Conservation (phyloP, 768 basidiomycete genomes). For the Leucocoprinus sp. region DNA sequence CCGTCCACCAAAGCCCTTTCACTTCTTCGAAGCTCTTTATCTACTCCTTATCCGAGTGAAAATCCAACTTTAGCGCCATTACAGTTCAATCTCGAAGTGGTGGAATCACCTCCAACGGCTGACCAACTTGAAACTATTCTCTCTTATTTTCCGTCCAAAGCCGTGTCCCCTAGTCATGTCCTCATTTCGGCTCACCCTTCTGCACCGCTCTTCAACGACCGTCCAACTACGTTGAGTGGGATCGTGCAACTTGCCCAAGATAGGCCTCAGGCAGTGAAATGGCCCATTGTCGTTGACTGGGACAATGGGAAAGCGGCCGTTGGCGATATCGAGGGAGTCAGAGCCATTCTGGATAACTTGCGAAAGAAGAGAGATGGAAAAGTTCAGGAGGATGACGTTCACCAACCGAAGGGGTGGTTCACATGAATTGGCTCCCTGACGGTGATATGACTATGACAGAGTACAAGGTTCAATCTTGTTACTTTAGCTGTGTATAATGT, state of each 20-base stretch:
- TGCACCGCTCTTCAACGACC: conserved; percentile 29
- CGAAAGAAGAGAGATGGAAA: conserved; percentile 65
- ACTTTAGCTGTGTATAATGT: too few relatives aligned
- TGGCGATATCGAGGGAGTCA: conserved; percentile 66
- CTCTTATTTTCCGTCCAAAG: conserved; percentile 43
- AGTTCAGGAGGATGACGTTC: conserved; percentile 31
- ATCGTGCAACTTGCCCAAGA: conserved; percentile 42
- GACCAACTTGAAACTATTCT: conserved; percentile 66
- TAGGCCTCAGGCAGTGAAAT: conserved; percentile 58
- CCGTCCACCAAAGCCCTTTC: conserved; percentile 55
- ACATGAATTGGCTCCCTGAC: conserved; percentile 24
- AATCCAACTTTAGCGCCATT: conserved; percentile 42
- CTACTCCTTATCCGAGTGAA: conserved; percentile 52
- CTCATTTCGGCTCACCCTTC: conserved; percentile 63
- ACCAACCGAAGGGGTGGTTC: conserved; percentile 51
- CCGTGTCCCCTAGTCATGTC: conserved; percentile 28
- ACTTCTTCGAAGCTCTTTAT: conserved; percentile 50
- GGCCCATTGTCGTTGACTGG: conserved; percentile 83
- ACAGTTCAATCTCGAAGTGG: conserved; percentile 62
- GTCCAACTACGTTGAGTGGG: conserved; percentile 30
- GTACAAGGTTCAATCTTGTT: too few relatives aligned
- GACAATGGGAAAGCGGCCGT: conserved; percentile 52
- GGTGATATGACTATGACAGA: too few relatives aligned
- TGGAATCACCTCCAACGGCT: conserved; percentile 56
- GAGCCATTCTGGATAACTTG: conserved; percentile 53